These are phyloP conservation scores for Pezicula neosporulosa DNA, from an alignment of 2,329 filamentous ascomycete species.

Conservation along the genomic window DNA sequence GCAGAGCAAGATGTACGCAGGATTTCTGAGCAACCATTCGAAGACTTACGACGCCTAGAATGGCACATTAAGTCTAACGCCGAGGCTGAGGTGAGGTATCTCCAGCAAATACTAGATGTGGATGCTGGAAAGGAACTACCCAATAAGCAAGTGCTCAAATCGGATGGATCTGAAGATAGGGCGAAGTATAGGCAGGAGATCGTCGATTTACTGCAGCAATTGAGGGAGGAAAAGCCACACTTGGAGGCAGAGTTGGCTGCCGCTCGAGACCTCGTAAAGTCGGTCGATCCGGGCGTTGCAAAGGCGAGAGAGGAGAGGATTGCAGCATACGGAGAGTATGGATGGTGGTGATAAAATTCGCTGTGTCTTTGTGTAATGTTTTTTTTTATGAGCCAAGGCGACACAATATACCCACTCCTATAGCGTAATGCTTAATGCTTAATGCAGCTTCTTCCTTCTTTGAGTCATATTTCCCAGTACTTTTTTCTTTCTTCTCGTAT, in stretches of 20 bases:
- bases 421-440: no score
- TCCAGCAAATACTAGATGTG: neutral
- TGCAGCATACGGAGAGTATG: conserved; percentile 1
- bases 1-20: neutral
- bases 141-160: neutral
- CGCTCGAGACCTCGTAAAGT: neutral
- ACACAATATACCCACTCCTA: no score
- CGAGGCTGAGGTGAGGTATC: neutral
- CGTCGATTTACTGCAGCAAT: neutral
- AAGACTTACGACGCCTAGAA: neutral
- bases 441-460: no score
- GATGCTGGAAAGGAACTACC: neutral
- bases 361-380: no score
- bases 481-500: no score
- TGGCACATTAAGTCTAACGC: neutral
- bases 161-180: neutral
- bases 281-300: conserved; percentile 1
- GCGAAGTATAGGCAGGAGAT: conserved; percentile 1
- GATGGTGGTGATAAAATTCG: neutral
- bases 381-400: no score
- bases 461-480: no score
- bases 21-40: conserved; percentile 1
- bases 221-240: neutral
- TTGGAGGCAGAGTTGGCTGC: conserved; percentile 1
- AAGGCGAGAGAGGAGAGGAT: conserved; percentile 2